Base-by-base conservation (phyloP, 768 basidiomycete genomes). In the Lactarius psammicola region DNA sequence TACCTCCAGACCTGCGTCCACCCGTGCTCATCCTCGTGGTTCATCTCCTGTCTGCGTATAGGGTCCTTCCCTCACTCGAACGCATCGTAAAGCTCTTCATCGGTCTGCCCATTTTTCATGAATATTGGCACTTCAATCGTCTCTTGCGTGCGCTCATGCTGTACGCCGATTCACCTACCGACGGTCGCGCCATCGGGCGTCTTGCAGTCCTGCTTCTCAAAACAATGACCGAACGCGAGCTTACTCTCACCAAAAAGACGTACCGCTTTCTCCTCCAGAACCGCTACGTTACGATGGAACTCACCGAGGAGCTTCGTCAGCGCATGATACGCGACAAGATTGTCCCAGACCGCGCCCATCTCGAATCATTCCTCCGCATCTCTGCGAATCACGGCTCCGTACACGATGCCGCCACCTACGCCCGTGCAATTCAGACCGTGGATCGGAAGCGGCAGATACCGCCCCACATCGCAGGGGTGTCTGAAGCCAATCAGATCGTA, bases 41-140 rank as follows among this genome's bases (percentile, higher is more conserved):
- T 3, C 76, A 81, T 59, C 76, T 83, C 34, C 81, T 89, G 9
- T 80, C 82, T 20, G 76, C 80, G 11, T 82, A 83, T 68, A 79
- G 79, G 28, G 77, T 88, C 30, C 67, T 83, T 17, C 64, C 79
- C 2, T 80, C 82, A 0, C 75, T 87, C 55, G 80, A 78, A 18
- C 76, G 76, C 17, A 69, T 87, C 30, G 71, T 84, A 11, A 67
- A 55, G 70, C 72, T 18, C 63, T 79, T 38, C 71, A 75, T 46
- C 59, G 78, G 63, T 5, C 67, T 74, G 20, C 69, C 64, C 58
- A 67, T 66, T 10, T 64, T 60, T 44, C 54, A 76, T 76, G 36
- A 58, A 49, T 10, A 31, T 20, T 68, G 63, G 69, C 65, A 72
- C 36, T 72, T 67, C 62, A 72, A 72, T 30, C 60, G 63, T 17